Evolutionary conservation across 805 yeast genomes (phyloP), one percentile per base, ranked within the genome.

Genomic region (Tetrapisispora arboricola): DNA sequence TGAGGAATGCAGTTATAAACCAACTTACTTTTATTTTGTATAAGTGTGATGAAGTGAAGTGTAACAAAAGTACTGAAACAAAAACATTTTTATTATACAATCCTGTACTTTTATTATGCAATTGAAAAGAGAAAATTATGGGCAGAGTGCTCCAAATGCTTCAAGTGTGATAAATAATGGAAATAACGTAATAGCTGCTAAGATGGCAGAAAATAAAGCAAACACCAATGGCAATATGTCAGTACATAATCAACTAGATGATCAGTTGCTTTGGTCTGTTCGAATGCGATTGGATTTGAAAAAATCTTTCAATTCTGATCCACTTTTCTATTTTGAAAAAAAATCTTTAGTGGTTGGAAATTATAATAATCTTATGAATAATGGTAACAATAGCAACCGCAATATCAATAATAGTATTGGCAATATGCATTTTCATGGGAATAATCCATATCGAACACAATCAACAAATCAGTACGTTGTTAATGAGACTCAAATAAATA

Each of bases 241-340:
- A 19, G 21, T 31, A 15, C 37, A 17, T 16, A 19, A 27, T 25
- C 27, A 32, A 12, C 21, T 42, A n/a, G 57, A 53, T 28, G 59
- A 56, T 32, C 45, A 55, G 4, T 25, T 44, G 8, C 46, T 48
- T 9, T 48, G 58, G 43, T 50, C 51, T 38, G 58, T 55, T n/a
- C 50, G 60, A 41, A 35, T 46, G 25, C 48, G 50, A 32, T 41
- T 58, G 10, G 55, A 58, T 38, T 46, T 44, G 38, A 55, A 51
- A 43, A 58, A 56, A 36, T 49, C 58, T 3, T 58, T 58, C 26
- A 43, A 46, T 29, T 60, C 56, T 44, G 63, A 58, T 39, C 47
- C 51, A 6, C 35, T 50, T 22, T 58, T 56, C 39, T 55, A 48
- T 40, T 58, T 60, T 13, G 60, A 58, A 12, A 24, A 36, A 11